These are phyloP conservation scores for Hepatocystis sp. DNA, from an alignment of 169 alveolate species.

Conservation along the genomic window DNA sequence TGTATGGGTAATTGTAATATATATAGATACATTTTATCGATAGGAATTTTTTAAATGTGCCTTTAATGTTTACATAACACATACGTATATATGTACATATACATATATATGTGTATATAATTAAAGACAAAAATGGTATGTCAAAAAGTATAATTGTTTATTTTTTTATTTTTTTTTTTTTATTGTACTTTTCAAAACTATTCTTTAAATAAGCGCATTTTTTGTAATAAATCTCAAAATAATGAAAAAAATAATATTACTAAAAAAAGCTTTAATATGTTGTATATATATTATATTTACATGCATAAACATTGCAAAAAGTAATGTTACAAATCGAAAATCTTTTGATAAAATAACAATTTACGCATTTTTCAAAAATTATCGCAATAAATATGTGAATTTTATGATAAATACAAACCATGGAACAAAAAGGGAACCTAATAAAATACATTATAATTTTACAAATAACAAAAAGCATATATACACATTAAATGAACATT, in stretches of 20 bases:
- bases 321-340: background rate
- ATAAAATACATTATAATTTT: slow-evolving; percentile 9
- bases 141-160: no score
- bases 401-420: slow-evolving; percentile 9
- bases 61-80: no score
- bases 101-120: no score
- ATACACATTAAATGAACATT: background rate
- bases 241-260: slow-evolving; percentile 3
- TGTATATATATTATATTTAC: slow-evolving; percentile 3
- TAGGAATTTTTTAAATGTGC: no score
- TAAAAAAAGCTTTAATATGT: background rate
- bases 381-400: background rate
- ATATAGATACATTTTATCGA: no score
- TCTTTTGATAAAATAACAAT: background rate
- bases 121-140: no score
- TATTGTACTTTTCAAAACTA: no score
- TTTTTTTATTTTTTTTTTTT: no score
- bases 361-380: background rate
- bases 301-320: slow-evolving; percentile 4
- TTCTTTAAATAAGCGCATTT: no score
- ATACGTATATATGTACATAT: no score
- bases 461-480: slow-evolving; percentile 4
- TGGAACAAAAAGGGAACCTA: slow-evolving; percentile 6
- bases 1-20: no score
- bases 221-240: no score